Base-by-base conservation (phyloP, 208 protist species). In the Acanthamoeba healyi region DNA sequence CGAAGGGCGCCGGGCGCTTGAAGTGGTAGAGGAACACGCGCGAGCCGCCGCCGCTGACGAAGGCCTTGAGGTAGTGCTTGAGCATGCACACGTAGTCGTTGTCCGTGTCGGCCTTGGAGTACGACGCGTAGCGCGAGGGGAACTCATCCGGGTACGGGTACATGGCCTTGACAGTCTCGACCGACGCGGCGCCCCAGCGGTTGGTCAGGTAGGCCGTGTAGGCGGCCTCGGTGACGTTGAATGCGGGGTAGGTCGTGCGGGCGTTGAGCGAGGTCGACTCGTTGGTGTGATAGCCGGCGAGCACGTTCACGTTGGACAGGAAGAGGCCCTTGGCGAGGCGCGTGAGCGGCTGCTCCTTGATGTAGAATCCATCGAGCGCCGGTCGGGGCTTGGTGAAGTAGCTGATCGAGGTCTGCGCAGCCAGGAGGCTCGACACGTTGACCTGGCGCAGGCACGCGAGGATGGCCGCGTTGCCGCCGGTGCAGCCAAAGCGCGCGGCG, bases 61-160 rank as follows among this genome's bases (percentile, higher is more conserved):
- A 74, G n/a, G 65, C 65, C 65, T 74, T 74, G 65, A 74, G 65
- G 65, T 74, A 74, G 65, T 74, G n/a, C 65, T 74, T 74, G 65
- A 74, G 9, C 65, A 74, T 74, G 65, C 65, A 74, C n/a, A 74
- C 38, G 65, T 74, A 74, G 65, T 74, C 65, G n/a, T 74, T 74
- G 36, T 74, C 65, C 24, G 65, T 38, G 65, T 74, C 65, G 65
- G 65, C 65, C 65, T 74, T 74, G 65, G 32, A 42, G 29, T 74
- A 74, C 4, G 65, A 74, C 9, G n/a, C 65, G 65, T 40, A 74
- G 65, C 65, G 65, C 65, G 65, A 74, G 10, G 65, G 65, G n/a
- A 26, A 74, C 10, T 34, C 29, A 2, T 29, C 65, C 2, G 65
- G 65, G 65, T 74, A 74, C 9, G 65, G 65, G 29, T 74, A 74